Evolutionary conservation across 345 rosid genomes (phyloP).

Genomic region (Durio zibethinus): DNA sequence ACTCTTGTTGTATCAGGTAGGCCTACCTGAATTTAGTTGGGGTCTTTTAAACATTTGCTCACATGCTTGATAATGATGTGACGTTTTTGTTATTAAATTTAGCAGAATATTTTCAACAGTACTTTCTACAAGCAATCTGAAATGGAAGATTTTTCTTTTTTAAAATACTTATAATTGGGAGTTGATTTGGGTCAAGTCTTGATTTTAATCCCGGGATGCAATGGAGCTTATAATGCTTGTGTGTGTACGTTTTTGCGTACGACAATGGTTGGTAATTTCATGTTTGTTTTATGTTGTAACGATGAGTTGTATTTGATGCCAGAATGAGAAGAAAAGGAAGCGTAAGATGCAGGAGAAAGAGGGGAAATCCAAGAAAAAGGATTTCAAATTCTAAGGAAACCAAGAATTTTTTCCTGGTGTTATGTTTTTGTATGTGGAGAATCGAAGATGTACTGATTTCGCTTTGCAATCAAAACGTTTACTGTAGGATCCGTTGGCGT

Average conservation of each 20-base stretch:
- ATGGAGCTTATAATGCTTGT: neutral
- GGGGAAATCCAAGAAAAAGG: slow-evolving; percentile 90
- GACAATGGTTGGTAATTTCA: neutral
- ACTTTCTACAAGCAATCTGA: neutral
- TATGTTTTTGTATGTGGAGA: too few species aligned
- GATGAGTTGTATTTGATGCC: slow-evolving; percentile 29
- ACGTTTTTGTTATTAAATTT: neutral
- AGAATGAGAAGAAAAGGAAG: slow-evolving; percentile 95
- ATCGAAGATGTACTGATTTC: neutral
- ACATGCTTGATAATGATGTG: neutral
- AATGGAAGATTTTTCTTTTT: neutral
- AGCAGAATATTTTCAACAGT: neutral
- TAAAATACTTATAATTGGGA: neutral
- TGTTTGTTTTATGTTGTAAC: neutral
- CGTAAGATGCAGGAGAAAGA: slow-evolving; percentile 91
- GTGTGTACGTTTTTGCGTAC: neutral
- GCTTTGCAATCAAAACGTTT: neutral
- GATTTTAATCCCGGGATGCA: neutral
- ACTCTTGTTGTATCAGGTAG: neutral
- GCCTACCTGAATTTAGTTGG: neutral
- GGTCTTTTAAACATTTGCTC: neutral
- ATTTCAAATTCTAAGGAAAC: slow-evolving; percentile 64
- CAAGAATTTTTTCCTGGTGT: neutral
- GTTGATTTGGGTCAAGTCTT: neutral
- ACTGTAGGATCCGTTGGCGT: neutral